phyloP scores from a whole-genome alignment of 768 basidiomycete species.

The Sistotremastrum suecicum region DNA sequence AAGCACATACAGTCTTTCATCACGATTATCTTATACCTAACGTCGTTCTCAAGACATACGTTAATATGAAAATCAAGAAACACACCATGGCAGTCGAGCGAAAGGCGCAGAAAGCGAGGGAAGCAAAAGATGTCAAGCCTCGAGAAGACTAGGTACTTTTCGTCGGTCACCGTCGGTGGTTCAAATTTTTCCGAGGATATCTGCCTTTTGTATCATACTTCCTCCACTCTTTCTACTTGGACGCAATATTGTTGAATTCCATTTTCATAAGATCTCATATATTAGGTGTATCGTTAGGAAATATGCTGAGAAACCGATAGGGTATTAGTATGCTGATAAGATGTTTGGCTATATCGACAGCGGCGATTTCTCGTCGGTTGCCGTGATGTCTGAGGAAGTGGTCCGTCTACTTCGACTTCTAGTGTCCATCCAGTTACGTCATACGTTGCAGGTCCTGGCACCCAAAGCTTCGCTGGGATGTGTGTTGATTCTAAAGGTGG shows the following conservation, averaged over 20 bases:
- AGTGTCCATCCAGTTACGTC: conserved; percentile 53
- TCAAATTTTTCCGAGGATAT: too few species aligned
- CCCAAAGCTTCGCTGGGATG: conserved; percentile 41
- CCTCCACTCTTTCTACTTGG: too few species aligned
- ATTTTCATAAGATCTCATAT: too few species aligned
- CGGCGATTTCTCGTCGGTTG: too few species aligned
- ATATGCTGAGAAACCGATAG: too few species aligned
- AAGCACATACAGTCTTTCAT: conserved; percentile 14
- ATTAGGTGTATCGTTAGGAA: too few species aligned
- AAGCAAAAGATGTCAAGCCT: conserved; percentile 11
- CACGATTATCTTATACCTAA: conserved; percentile 3
- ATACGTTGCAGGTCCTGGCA: conserved; percentile 50
- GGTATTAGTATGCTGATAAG: too few species aligned
- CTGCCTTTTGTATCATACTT: too few species aligned
- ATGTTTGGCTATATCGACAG: too few species aligned
- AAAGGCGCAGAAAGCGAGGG: conserved; percentile 26
- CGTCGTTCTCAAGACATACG: conserved; percentile 36
- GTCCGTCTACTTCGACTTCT: conserved; percentile 44
- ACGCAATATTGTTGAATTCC: too few species aligned
- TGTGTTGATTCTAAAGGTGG: conserved; percentile 30
- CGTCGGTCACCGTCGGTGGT: too few species aligned
- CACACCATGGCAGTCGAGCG: conserved; percentile 40
- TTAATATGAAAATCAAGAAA: conserved; percentile 62
- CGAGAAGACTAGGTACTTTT: background rate
- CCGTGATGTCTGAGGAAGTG: background rate